Evolutionary conservation across 805 yeast genomes (phyloP), one percentile per base, ranked within the genome.

Genomic region (Ogataea parapolymorpha): DNA sequence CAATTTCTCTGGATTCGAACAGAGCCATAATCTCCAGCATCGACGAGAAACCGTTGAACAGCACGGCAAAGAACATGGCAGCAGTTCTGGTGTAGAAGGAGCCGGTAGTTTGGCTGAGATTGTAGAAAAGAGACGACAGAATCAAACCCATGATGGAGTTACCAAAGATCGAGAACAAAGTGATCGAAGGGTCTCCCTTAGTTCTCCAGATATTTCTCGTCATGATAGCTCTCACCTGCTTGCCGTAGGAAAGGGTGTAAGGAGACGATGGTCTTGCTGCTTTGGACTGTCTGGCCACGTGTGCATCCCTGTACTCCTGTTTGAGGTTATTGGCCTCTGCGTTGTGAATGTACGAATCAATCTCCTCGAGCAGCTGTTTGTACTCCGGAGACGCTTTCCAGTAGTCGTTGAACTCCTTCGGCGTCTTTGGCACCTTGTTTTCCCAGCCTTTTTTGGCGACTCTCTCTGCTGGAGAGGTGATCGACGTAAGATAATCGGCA

Each of bases 31-130:
- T 69, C 59, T 79, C 85, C 56, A 79, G 65, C 49, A 79, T 53
- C 18, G 81, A 78, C 9, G 80, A 66, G 51, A 79, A 75, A 16
- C 82, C 78, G 55, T 78, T 78, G 60, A 77, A 79, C 50, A 79
- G 62, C 29, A 75, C 68, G 22, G 82, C 79, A 54, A 80, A 80
- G 65, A 82, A 83, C 70, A 83, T 66, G 20, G 80, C 71, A 25
- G 85, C 78, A 48, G 80, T 74, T 55, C 87, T 65, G 50, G 61
- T 65, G 55, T 70, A 77, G 49, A 79, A 73, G 1, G 77, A 66
- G 0, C 53, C 58, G 0, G 83, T 72, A 15, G 54, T 52, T 11
- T 56, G 45, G 3, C 45, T 32, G 41, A 75, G 51, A 48, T 77
- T 75, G 59, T 72, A 78, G 54, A 77, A 79, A 50, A 79, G 70